Conservation (phyloP, 2,329 filamentous ascomycete species). For the Xylariales sp. region DNA sequence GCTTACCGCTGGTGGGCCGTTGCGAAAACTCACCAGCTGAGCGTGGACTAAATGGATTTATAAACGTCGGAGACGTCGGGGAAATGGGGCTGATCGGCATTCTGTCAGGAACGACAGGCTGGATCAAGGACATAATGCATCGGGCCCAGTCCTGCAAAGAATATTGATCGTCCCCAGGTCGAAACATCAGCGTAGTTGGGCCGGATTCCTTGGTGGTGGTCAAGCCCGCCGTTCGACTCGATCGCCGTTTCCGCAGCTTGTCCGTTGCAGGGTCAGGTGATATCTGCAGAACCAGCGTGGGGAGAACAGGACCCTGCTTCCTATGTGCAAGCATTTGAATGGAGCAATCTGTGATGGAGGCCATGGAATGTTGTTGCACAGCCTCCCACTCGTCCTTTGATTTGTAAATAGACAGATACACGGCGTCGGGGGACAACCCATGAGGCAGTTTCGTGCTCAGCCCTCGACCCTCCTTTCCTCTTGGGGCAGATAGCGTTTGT, state of each 20-base stretch:
- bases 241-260: conserved; percentile 60
- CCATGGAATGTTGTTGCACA: conserved; percentile 48
- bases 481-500: conserved; percentile 34
- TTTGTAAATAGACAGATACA: conserved; percentile 52
- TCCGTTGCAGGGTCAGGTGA: conserved; percentile 47
- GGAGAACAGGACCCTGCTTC: conserved; percentile 55
- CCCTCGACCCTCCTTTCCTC: conserved; percentile 30
- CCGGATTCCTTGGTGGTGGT: conserved; percentile 45
- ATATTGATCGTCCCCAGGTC: conserved; percentile 47
- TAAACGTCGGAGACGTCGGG: conserved; percentile 49
- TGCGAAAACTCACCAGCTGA: conserved; percentile 37
- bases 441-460: conserved; percentile 30
- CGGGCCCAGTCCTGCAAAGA: conserved; percentile 57
- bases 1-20: conserved; percentile 40
- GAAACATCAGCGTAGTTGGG: conserved; percentile 51
- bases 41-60: conserved; percentile 43
- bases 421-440: conserved; percentile 33
- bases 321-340: conserved; percentile 56
- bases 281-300: conserved; percentile 55
- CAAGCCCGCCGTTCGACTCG: conserved; percentile 57
- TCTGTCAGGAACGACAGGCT: conserved; percentile 34
- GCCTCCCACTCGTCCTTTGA: conserved; percentile 53
- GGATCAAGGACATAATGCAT: conserved; percentile 41
- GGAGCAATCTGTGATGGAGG: conserved; percentile 50
- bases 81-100: conserved; percentile 45